These are phyloP conservation scores for Senecio squalidus DNA, from an alignment of 140 eudicot genomes.

Conservation along the genomic window DNA sequence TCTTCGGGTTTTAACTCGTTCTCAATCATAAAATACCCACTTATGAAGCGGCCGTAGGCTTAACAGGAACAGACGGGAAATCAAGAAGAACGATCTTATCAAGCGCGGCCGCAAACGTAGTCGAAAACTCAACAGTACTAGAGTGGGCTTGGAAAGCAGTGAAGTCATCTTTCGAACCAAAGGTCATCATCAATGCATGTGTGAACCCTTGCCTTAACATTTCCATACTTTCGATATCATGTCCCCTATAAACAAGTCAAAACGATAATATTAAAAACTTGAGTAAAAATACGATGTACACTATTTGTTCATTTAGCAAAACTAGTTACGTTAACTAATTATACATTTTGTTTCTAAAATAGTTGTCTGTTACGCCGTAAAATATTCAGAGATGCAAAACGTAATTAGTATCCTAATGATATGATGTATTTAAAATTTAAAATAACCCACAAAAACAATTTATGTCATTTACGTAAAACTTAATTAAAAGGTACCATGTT, in stretches of 20 bases:
- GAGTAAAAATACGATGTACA: too few relatives aligned
- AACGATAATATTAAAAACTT: too few relatives aligned
- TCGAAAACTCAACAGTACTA: constrained; percentile 55
- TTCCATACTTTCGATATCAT: constrained; percentile 76
- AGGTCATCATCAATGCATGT: constrained; percentile 90
- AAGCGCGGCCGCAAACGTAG: constrained; percentile 54
- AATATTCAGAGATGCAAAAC: too few relatives aligned
- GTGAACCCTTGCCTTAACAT: constrained; percentile 89
- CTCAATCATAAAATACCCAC: neutral
- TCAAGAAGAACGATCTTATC: constrained; percentile 81
- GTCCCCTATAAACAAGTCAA: constrained; percentile 79
- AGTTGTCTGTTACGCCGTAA: too few relatives aligned
- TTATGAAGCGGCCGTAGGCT: constrained; percentile 27
- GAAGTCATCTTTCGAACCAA: constrained; percentile 70
- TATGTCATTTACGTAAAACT: too few relatives aligned
- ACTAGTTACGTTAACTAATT: too few relatives aligned
- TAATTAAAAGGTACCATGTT: too few relatives aligned
- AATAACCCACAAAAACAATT: too few relatives aligned
- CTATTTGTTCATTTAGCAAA: too few relatives aligned
- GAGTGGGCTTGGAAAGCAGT: constrained; percentile 59
- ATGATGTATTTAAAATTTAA: too few relatives aligned
- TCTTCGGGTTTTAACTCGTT: neutral
- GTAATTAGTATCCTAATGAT: too few relatives aligned
- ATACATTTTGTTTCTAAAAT: too few relatives aligned
- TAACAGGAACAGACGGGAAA: constrained; percentile 61